Evolutionary conservation across 1,284 basidiomycete genomes (phyloP), one percentile per base, ranked within the genome.

Genomic region (Sanghuangporus weigelae): DNA sequence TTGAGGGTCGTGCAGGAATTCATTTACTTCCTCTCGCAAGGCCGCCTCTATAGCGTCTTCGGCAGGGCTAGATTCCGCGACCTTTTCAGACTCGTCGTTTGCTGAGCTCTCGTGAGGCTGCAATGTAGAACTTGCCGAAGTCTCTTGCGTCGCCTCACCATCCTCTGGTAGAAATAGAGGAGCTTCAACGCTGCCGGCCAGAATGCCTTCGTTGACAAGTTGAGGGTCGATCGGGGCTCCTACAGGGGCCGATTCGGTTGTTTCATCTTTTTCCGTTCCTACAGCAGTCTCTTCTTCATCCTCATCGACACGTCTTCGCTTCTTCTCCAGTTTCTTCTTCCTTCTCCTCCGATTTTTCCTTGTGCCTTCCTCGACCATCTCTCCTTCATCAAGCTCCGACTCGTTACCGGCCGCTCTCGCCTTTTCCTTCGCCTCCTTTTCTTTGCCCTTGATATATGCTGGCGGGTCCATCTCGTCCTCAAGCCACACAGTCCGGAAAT

Each of bases 381-480:
- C 77, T 69, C 59, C 57, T 67, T 60, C 71, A 61, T 68, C 66
- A 64, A 70, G 65, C 63, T 66, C 63, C 68, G 67, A 68, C 40
- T 57, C 58, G 42, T 68, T 70, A 40, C 71, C 73, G 59, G 69
- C 70, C 58, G 76, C 78, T 35, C 70, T 73, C 40, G 79, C 77
- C 50, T 81, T 72, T 69, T 84, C 84, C 53, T 76, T 81, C 69
- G 89, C 86, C 67, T 90, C 89, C 69, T 81, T 84, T 72, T 89
- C 86, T 70, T 82, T 84, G 31, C 89, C 89, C 67, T 90, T 88
- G 2, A 83, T 89, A 72, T 89, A 95, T 40, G 93, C 90, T 0
- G 95, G 95, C 1, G 95, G 95, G 68, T 95, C 92, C 79, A 89
- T 87, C 75, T 93, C 90, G 63, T 96, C 93, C 69, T 96, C 92